These are phyloP conservation scores for Stephania japonica DNA, from an alignment of 164 flowering plant species.

Conservation along the genomic window DNA sequence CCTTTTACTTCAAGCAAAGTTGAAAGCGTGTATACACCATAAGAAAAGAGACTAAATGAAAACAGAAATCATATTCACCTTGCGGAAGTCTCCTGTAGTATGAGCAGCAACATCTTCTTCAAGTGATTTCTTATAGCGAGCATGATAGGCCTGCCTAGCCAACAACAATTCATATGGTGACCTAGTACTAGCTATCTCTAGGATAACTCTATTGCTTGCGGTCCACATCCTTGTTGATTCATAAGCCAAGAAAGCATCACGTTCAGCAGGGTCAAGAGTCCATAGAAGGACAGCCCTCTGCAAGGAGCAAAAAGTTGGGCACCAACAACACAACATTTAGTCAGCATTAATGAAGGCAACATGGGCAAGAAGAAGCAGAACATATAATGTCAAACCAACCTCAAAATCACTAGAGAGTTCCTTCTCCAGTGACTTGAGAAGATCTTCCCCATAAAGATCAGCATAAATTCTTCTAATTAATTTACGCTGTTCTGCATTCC, in stretches of 20 bases:
- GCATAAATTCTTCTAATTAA: conserved; percentile 45
- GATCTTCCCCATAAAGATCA: conserved; percentile 59
- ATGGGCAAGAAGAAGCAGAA: neutral
- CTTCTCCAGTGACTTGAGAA: conserved; percentile 53
- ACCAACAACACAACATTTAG: neutral
- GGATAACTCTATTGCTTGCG: conserved; percentile 38
- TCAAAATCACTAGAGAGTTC: conserved; percentile 71
- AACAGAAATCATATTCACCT: conserved; percentile 29
- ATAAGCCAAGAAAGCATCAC: conserved; percentile 63
- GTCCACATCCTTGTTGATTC: conserved; percentile 55
- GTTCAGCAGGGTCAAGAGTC: conserved; percentile 66
- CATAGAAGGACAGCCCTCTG: conserved; percentile 54
- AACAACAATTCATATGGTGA: conserved; percentile 44
- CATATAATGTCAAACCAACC: conserved; percentile 24
- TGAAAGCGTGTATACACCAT: too few relatives aligned
- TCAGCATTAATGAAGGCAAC: neutral
- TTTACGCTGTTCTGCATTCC: conserved; percentile 61
- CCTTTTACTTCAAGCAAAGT: too few relatives aligned
- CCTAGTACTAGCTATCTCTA: conserved; percentile 75
- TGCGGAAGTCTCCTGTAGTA: conserved; percentile 59
- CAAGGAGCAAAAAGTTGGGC: neutral
- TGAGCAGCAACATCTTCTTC: conserved; percentile 84
- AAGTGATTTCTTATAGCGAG: conserved; percentile 60
- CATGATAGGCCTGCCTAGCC: conserved; percentile 63
- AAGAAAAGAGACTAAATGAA: too few relatives aligned